Evolutionary conservation across 2,329 filamentous ascomycete species (phyloP), one percentile per base, ranked within the genome.

Genomic region (Cladophialophora bantiana): DNA sequence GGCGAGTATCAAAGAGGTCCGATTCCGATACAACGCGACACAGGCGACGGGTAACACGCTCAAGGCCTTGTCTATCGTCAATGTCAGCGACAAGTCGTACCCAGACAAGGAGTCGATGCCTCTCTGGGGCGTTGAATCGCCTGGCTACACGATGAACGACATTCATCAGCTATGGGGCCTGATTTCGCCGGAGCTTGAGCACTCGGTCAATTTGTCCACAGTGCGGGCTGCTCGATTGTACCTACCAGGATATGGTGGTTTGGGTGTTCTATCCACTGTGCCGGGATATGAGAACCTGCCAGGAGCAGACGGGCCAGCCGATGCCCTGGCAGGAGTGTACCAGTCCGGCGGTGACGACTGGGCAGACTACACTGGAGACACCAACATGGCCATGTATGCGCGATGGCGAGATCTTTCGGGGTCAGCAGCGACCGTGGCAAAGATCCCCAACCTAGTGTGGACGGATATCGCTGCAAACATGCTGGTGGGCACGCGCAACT

Each of bases 1-100:
- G 57, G 82, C 82, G 2, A 78, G 75, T 0, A 76, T 85, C 64
- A 84, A 84, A 68, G 80, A 78, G 0, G 80, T 83, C 6, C 72
- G 73, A 0, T 83, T 85, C 67, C 68, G 72, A 1, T 78, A 75
- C 68, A 84, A 84, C 67, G 78, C 53, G 13, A 70, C 70, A 3
- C n/a, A 48, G 34, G 10, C 15, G 26, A 50, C 78, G 2, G 82
- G 80, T 0, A 70, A 75, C 12, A 74, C 72, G 6, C 66, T 84
- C 0, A 70, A 73, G 9, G 73, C 73, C 2, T 71, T 84, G 0
- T 69, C 68, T 1, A 74, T 84, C 2, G 69, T 70, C 1, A 70
- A 73, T 9, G 71, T 84, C 7, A 59, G 62, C 13, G 72, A 77
- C 1, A 83, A 83, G 68, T 59, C 58, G 2, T 83, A 82, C 58